Conservation (phyloP, 805 yeast genomes). For the Yarrowia sp. region DNA sequence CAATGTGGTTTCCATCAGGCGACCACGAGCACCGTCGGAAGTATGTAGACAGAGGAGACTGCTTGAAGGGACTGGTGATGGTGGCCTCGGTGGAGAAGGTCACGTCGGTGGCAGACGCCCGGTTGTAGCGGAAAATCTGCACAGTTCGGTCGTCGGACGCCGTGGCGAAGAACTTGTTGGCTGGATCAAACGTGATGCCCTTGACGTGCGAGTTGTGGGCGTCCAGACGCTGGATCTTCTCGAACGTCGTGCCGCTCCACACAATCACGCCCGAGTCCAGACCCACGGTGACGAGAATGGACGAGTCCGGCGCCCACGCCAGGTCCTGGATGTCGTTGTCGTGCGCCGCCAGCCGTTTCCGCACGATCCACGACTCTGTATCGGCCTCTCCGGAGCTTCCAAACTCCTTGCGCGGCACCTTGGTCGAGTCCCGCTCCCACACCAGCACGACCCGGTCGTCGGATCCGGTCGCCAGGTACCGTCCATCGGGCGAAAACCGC, state of each 20-base stretch:
- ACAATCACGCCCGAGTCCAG: constrained; percentile 87
- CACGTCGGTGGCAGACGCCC: constrained; percentile 60
- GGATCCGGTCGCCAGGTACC: constrained; percentile 89
- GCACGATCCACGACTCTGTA: constrained; percentile 89
- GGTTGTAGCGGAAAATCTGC: constrained; percentile 80
- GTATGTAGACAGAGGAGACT: constrained; percentile 88
- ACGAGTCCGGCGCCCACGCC: constrained; percentile 96
- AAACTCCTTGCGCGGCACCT: constrained; percentile 54
- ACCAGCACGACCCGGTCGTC: constrained; percentile 89
- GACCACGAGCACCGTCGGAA: constrained; percentile 73
- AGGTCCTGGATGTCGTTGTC: constrained; percentile 97
- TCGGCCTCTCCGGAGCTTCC: constrained; percentile 65
- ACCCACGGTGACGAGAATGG: constrained; percentile 88
- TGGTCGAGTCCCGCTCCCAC: constrained; percentile 86
- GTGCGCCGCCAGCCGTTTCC: constrained; percentile 90
- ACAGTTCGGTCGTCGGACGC: constrained; percentile 94
- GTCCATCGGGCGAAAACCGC: constrained; percentile 86
- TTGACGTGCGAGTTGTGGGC: constrained; percentile 94
- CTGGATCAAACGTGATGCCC: constrained; percentile 97
- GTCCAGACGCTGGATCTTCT: constrained; percentile 82
- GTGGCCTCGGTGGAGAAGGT: constrained; percentile 85
- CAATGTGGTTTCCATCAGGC: constrained; percentile 69
- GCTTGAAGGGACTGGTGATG: constrained; percentile 78
- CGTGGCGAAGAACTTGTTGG: constrained; percentile 95
- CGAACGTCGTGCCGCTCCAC: constrained; percentile 92